phyloP scores from a whole-genome alignment of 1,139 yeast species.

The Scheffersomyces titani region DNA sequence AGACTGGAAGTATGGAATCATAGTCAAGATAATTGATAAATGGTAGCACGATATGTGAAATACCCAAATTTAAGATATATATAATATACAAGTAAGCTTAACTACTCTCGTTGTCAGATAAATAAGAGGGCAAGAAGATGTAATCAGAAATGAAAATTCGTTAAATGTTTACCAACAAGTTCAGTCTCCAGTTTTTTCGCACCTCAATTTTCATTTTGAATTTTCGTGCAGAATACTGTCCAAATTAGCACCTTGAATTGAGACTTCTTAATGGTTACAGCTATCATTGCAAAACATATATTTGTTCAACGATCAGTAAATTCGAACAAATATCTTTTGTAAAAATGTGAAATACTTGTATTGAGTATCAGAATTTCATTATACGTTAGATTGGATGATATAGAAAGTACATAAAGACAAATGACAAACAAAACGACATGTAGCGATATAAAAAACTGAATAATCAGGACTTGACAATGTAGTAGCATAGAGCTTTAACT shows the following conservation, averaged over 20 bases:
- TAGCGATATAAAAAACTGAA: not conserved
- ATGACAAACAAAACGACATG: not conserved
- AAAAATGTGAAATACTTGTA: too few species aligned
- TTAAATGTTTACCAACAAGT: not conserved
- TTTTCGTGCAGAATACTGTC: not conserved
- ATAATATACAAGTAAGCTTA: not conserved
- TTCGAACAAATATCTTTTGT: too few species aligned
- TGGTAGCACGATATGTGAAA: not conserved
- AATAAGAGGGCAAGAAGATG: not conserved
- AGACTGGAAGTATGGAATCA: slow-evolving; percentile 18
- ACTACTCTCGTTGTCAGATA: not conserved
- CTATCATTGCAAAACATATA: not conserved
- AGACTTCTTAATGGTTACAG: not conserved
- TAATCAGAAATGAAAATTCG: not conserved
- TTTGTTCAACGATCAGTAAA: not conserved
- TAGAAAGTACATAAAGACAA: not conserved
- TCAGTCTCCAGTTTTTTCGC: not conserved
- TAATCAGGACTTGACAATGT: not conserved
- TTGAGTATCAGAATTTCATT: not conserved
- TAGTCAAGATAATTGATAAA: slow-evolving; percentile 1
- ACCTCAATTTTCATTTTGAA: not conserved
- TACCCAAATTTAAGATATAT: not conserved
- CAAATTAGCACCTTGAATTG: not conserved
- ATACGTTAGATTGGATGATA: not conserved
- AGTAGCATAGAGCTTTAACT: not conserved